These are phyloP conservation scores for Triticum turgidum DNA, from an alignment of 176 grass and related monocot genomes.

Conservation along the genomic window DNA sequence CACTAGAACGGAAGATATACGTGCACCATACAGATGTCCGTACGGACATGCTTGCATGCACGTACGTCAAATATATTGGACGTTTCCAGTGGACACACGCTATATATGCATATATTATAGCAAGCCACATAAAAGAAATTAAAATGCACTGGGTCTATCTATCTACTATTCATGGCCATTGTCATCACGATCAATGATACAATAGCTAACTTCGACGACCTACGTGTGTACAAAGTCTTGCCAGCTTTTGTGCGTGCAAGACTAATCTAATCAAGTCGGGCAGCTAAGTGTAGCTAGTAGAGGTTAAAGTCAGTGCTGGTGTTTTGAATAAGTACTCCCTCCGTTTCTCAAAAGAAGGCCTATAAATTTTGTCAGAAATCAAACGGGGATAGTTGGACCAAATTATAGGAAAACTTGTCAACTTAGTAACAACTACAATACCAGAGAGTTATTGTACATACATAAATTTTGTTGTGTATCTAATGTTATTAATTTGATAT, in stretches of 20 bases:
- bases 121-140: too few relatives aligned
- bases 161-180: neutral
- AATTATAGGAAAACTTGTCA: too few relatives aligned
- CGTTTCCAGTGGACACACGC: neutral
- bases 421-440: too few relatives aligned
- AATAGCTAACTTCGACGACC: neutral
- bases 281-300: neutral
- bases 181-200: neutral
- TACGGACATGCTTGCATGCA: neutral
- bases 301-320: neutral
- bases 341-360: too few relatives aligned
- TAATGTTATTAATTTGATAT: too few relatives aligned
- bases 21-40: neutral
- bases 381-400: too few relatives aligned
- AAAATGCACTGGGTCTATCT: neutral
- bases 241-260: neutral
- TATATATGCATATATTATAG: neutral
- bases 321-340: neutral
- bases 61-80: neutral
- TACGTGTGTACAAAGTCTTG: neutral
- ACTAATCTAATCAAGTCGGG: neutral
- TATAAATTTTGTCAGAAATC: too few relatives aligned
- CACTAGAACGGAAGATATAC: slow-evolving; percentile 8
- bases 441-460: too few relatives aligned
- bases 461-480: too few relatives aligned